Evolutionary conservation across 257 asterid species (phyloP).

Genomic region (Osmanthus fragrans): DNA sequence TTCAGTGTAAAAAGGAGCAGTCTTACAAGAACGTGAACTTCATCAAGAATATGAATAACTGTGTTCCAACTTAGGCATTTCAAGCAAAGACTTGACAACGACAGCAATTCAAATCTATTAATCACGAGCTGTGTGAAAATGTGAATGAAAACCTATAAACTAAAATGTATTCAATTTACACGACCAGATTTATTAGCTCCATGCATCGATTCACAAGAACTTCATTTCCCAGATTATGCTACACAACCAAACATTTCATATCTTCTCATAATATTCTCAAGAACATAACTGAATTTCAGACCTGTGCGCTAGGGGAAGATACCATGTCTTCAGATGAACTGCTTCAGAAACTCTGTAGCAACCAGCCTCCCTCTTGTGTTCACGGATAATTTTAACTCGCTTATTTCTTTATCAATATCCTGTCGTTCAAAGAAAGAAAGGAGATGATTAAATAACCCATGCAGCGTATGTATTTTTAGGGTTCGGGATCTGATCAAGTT

Average conservation of each 20-base stretch:
- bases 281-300: not conserved
- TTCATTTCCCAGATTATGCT: constrained; percentile 8
- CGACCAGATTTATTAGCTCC: no score
- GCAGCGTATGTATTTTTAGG: not conserved
- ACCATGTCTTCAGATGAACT: constrained; percentile 55
- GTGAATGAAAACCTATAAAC: not conserved
- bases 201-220: not conserved
- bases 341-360: constrained; percentile 97
- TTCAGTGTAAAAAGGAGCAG: no score
- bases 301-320: not conserved
- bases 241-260: not conserved
- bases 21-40: no score
- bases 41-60: not conserved
- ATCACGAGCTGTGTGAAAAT: not conserved
- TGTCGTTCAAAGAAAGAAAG: constrained; percentile 34
- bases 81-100: no score
- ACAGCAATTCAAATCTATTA: no score
- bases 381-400: constrained; percentile 82
- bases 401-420: constrained; percentile 97
- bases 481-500: not conserved
- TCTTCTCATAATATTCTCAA: constrained; percentile 15
- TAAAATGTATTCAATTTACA: constrained; percentile 11
- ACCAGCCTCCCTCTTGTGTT: constrained; percentile 98
- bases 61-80: no score
- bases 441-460: not conserved